Evolutionary conservation across 2,329 filamentous ascomycete species (phyloP).

Genomic region (Aspergillus floridensis): DNA sequence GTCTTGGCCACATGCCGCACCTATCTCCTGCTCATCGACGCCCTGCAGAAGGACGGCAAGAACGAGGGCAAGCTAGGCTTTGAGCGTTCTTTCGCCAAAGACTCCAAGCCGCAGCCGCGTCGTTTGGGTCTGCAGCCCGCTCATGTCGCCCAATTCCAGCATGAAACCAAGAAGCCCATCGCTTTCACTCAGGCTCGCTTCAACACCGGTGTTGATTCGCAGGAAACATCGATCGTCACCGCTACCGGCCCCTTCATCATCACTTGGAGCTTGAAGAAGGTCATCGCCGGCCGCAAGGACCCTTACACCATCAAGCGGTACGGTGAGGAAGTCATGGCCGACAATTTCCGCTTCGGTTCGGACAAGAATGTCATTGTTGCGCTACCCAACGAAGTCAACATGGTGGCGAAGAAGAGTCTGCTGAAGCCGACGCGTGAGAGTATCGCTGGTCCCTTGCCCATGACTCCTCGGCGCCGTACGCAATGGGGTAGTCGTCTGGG

Average conservation of each 20-base stretch:
- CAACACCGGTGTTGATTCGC: slow-evolving; percentile 77
- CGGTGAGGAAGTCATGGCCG: slow-evolving; percentile 89
- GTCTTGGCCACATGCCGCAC: slow-evolving; percentile 90
- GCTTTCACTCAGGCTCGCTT: slow-evolving; percentile 90
- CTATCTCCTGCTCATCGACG: slow-evolving; percentile 90
- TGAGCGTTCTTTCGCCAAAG: slow-evolving; percentile 87
- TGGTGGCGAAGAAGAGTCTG: slow-evolving; percentile 83
- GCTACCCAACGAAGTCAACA: slow-evolving; percentile 94
- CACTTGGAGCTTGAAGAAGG: slow-evolving; percentile 92
- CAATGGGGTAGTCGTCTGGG: slow-evolving; percentile 53
- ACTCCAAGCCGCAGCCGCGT: slow-evolving; percentile 87
- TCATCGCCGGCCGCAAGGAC: slow-evolving; percentile 75
- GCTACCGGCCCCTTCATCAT: slow-evolving; percentile 96
- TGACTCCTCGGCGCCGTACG: slow-evolving; percentile 46
- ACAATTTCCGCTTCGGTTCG: slow-evolving; percentile 95
- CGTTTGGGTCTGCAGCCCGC: slow-evolving; percentile 84
- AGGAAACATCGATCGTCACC: slow-evolving; percentile 93
- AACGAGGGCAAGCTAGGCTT: slow-evolving; percentile 98
- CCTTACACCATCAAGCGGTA: slow-evolving; percentile 98
- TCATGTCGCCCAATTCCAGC: slow-evolving; percentile 95
- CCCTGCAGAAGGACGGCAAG: slow-evolving; percentile 86
- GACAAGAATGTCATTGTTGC: slow-evolving; percentile 99
- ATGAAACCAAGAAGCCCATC: slow-evolving; percentile 85
- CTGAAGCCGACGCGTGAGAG: slow-evolving; percentile 89
- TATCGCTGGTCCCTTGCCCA: slow-evolving; percentile 62